A percentile compares a stretch with the other conserved stretches of the same genome.
Conservation (phyloP, 495 filamentous ascomycete species). For the Podospora tetraspora region DNA sequence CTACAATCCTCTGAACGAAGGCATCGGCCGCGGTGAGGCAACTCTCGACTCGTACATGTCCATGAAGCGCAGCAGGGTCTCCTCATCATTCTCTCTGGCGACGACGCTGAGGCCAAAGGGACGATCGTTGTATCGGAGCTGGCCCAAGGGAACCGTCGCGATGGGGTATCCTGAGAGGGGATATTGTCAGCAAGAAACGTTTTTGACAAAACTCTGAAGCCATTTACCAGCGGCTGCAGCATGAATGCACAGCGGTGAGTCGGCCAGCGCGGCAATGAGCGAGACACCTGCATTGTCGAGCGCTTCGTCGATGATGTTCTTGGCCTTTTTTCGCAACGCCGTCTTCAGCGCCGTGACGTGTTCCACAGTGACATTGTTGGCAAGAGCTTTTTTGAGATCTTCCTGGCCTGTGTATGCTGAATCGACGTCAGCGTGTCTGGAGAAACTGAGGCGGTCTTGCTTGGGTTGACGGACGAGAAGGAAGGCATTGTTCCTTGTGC, state of each 20-base stretch:
- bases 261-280: constrained; percentile 29
- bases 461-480: constrained; percentile 15
- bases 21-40: constrained; percentile 21
- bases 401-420: constrained; percentile 21
- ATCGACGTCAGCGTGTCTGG: background rate
- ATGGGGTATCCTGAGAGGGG: constrained; percentile 29
- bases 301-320: constrained; percentile 3
- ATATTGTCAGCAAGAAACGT: background rate
- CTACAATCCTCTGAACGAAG: background rate
- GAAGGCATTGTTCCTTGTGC: constrained; percentile 22
- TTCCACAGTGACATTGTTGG: constrained; percentile 17
- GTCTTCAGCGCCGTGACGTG: constrained; percentile 15
- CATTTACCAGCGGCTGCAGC: constrained; percentile 28
- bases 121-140: constrained; percentile 31
- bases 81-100: constrained; percentile 23
- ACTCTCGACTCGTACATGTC: constrained; percentile 18
- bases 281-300: constrained; percentile 23
- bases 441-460: background rate
- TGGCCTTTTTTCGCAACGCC: background rate
- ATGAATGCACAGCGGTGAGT: constrained; percentile 28
- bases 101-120: constrained; percentile 33
- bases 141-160: constrained; percentile 30
- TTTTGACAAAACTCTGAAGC: background rate
- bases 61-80: constrained; percentile 29
- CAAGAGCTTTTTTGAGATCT: constrained; percentile 22